Base-by-base conservation (phyloP, 2,329 filamentous ascomycete species). In the Penicillium sp. region DNA sequence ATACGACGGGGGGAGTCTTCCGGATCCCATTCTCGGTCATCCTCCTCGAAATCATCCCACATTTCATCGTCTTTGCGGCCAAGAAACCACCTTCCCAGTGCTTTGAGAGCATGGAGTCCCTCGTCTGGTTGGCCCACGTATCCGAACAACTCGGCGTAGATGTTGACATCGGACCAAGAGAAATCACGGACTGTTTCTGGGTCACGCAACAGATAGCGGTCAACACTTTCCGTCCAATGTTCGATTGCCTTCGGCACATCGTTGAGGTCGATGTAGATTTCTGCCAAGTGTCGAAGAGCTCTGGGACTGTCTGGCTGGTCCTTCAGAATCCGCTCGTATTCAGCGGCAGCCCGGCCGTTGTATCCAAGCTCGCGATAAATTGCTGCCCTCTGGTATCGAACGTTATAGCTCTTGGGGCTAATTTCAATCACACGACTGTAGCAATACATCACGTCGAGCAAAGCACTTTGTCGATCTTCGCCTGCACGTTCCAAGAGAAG, bases 21-120 rank as follows among this genome's bases (percentile, higher is more conserved):
- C 5, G 81, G 72, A 68, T 99, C 94, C 84, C 91, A 99, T 72
- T 99, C 94, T 50, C 91, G 81, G 68, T 96, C 91, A 66, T 96
- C 90, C 5, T 82, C 77, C 27, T 81, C 76, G 57, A 81, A 79
- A 8, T 79, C 68, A 51, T 95, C 87, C 94, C 94, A 99, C 63
- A 85, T 90, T 0, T 65, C 70, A 68, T 99, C 92, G 4, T 81
- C 76, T 31, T 79, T 76, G 44, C 94, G 85, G 8, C 89, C 89
- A 35, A 96, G 77, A 48, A 96, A 78, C 90, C 91, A 96, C 50
- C 95, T 81, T 20, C 88, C 83, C 14, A 96, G 72, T 2, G 78
- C 78, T 67, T 89, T 94, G 11, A 95, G 77, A 55, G 87, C 82
- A 25, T 71, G 71, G 2, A 95, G 80, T 2, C 88, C 91, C 57